Base-by-base conservation (phyloP, 345 rosid species). In the Alliaria petiolata region DNA sequence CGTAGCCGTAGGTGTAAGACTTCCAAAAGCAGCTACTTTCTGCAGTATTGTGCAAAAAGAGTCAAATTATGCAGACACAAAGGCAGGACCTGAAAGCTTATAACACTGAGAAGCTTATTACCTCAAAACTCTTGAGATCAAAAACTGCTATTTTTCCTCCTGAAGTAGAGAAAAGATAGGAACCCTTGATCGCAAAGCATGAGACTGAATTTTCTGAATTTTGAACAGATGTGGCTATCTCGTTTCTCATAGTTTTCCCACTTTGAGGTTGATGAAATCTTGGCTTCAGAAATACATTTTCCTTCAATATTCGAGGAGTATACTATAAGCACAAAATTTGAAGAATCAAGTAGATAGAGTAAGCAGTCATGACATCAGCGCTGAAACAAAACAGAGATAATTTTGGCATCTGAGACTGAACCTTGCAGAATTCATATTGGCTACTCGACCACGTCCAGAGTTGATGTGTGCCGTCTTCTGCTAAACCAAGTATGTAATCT, bases 141-240 rank as follows among this genome's bases (percentile, higher is more conserved):
- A 76, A 82, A 28, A 82, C 45, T 62, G 83, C 63, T 58, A 79
- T 76, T 43, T 62, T 66, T 34, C 72, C 81, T 65, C 83, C 85
- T 30, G 81, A 76, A 38, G 77, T 61, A 2, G 81, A 82, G 72
- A 69, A 76, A 56, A 82, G 70, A 76, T 73, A 35, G 58, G 81
- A 69, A 35, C 78, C 75, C 19, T 61, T 72, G 57, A 79, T 45
- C 1, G 81, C 79, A 66, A 82, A 76, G 67, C 81, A 82, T 13
- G 76, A 57, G n/a, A n/a, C n/a, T n/a, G n/a, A n/a, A n/a, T n/a
- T n/a, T n/a, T n/a, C 3, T 28, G 62, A 44, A 26, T 44, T 47
- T 62, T 65, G 53, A 58, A 45, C 58, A 66, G 67, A 30, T 15
- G 67, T 51, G 11, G 56, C 72, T 31, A 44, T 62, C 36, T 76